Evolutionary conservation across 257 asterid genomes (phyloP).

Genomic region (Penstemon newberryi): DNA sequence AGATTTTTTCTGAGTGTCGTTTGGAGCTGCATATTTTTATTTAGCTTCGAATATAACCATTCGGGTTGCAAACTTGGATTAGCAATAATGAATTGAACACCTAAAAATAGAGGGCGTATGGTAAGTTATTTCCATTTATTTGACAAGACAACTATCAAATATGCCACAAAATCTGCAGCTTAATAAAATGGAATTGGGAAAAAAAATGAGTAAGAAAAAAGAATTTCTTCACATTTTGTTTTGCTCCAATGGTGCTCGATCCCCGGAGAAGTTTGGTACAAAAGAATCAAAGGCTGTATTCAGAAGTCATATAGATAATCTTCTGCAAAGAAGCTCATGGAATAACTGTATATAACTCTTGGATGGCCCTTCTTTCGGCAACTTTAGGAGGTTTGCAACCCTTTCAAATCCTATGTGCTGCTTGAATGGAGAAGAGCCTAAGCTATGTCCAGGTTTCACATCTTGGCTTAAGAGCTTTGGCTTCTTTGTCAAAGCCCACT

Average conservation of each 20-base stretch:
- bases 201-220: too few species aligned
- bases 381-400: constrained; percentile 42
- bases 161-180: too few species aligned
- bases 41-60: neutral
- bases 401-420: constrained; percentile 42
- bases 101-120: too few species aligned
- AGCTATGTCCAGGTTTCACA: neutral
- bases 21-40: too few species aligned
- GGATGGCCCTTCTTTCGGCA: constrained; percentile 45
- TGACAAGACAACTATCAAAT: too few species aligned
- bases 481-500: constrained; percentile 46
- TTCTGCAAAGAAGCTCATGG: constrained; percentile 45
- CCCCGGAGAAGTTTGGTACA: too few species aligned
- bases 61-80: neutral
- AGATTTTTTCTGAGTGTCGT: neutral
- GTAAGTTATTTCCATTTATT: too few species aligned
- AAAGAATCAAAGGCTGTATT: too few species aligned
- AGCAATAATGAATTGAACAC: neutral
- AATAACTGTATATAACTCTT: constrained; percentile 45
- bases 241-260: too few species aligned
- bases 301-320: constrained; percentile 22
- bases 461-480: constrained; percentile 23
- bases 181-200: too few species aligned
- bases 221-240: too few species aligned
- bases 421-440: constrained; percentile 9